Base-by-base conservation (phyloP, 2,329 filamentous ascomycete species). In the Acephala macrosclerotiorum region DNA sequence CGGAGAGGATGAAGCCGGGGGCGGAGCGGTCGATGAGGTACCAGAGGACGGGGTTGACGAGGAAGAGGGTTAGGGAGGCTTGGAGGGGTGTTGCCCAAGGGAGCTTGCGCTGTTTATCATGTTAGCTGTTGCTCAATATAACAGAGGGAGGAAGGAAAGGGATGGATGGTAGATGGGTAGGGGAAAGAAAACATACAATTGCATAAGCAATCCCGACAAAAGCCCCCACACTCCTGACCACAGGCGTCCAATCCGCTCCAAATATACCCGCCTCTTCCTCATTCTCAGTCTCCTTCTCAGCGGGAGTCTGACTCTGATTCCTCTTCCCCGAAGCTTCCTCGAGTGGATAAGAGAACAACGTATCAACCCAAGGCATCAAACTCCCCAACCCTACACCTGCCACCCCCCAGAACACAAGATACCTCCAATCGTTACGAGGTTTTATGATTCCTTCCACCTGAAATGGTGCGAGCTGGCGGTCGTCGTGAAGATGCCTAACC, bases 1-100 rank as follows among this genome's bases (percentile, higher is more conserved):
- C 84, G 0, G 93, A 94, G 63, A 97, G 85, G 38, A 96, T 81
- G 71, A 98, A 91, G 4, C 96, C 96, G 0, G 94, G 87, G 71
- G 89, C 89, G 56, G 93, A 96, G 59, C 95, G 92, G 79, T 99
- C 96, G 75, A 99, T 91, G 26, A 98, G 84, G 79, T 97, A 99
- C 96, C 96, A 99, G 20, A 99, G 82, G 11, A 96, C 91, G 1
- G 96, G 95, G 76, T 98, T 98, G 22, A 91, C 93, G 66, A 98
- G 87, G 25, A 94, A 92, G 58, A 99, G 88, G 0, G 94, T 96
- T 29, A 96, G 79, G 0, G 94, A 96, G 22, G 96, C 89, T 79
- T 99, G 96, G n/a, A 97, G 87, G 1, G 94, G 96, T 9, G 94
- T 97, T 73, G 94, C 87, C 96, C 96, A 99, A 0, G 93, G 92